A percentile compares a stretch with the other conserved stretches of the same genome.
Evolutionary conservation across 2,329 filamentous ascomycete genomes (phyloP).

Genomic region (Fusarium penzigii): DNA sequence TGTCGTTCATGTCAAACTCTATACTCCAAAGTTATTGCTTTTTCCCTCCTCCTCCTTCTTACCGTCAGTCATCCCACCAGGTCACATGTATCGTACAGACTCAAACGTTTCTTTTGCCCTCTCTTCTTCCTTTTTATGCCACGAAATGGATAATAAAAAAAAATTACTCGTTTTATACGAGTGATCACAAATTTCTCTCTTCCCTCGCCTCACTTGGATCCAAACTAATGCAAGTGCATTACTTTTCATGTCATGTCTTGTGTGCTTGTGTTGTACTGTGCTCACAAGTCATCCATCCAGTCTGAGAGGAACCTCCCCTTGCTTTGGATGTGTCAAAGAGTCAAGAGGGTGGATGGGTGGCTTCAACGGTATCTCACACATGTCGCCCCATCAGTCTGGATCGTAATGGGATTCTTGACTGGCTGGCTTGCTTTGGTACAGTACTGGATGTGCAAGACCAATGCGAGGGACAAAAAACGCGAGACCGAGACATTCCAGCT

Average conservation of each 20-base stretch:
- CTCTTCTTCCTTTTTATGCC: neutral
- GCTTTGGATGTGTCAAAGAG: constrained; percentile 4
- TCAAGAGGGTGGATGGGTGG: neutral
- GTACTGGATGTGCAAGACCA: neutral
- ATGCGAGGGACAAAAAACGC: constrained; percentile 13
- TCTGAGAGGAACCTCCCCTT: constrained; percentile 9
- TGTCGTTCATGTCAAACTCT: too few relatives aligned
- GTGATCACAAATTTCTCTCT: constrained; percentile 1
- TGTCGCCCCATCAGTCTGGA: constrained; percentile 6
- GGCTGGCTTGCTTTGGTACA: too few relatives aligned
- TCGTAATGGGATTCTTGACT: constrained; percentile 3
- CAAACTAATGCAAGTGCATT: constrained; percentile 12
- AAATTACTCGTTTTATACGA: too few relatives aligned
- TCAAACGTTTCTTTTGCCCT: too few relatives aligned
- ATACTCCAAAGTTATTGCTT: too few relatives aligned
- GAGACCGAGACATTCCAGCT: constrained; percentile 15
- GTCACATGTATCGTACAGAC: too few relatives aligned
- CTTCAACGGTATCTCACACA: constrained; percentile 12
- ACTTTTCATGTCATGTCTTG: neutral
- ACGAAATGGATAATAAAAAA: neutral
- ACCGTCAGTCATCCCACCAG: too few relatives aligned
- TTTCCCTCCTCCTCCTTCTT: too few relatives aligned
- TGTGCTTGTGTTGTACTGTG: neutral
- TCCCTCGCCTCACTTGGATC: too few relatives aligned
- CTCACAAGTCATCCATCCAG: constrained; percentile 5